Evolutionary conservation across 2,329 filamentous ascomycete genomes (phyloP).

Genomic region (Fusarium buxicola): DNA sequence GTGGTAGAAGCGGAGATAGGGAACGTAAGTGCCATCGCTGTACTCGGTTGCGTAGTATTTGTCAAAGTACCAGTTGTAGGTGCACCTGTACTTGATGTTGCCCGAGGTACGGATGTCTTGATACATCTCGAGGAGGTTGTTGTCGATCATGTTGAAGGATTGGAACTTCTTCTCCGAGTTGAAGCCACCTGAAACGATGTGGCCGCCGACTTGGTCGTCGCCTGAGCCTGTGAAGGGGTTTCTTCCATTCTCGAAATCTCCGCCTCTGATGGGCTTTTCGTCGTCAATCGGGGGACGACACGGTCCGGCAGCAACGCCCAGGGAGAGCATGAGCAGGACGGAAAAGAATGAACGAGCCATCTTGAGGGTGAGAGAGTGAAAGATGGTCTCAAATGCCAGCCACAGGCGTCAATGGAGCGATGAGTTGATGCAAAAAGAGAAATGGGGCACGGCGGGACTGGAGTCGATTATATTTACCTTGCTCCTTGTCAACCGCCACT

Average conservation of each 20-base stretch:
- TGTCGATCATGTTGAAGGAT: conserved; percentile 8
- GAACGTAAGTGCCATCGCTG: neutral
- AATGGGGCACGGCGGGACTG: too few species aligned
- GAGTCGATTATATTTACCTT: too few species aligned
- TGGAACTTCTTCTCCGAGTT: conserved; percentile 8
- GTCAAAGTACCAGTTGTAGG: conserved; percentile 9
- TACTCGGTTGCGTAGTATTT: conserved; percentile 4
- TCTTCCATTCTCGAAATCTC: conserved; percentile 9
- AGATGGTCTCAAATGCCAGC: too few species aligned
- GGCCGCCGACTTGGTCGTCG: conserved; percentile 1
- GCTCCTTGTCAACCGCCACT: too few species aligned
- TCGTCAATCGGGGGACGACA: conserved; percentile 1
- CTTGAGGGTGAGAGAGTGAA: neutral
- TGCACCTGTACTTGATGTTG: neutral
- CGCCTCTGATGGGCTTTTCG: neutral
- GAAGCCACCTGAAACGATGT: conserved; percentile 4
- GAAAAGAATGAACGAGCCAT: neutral
- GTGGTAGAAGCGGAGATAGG: conserved; percentile 3
- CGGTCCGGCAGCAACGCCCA: neutral
- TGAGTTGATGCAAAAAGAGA: too few species aligned
- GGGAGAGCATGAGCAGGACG: neutral
- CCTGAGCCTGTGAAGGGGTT: neutral
- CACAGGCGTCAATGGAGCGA: too few species aligned
- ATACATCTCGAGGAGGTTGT: conserved; percentile 19
- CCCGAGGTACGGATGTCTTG: conserved; percentile 9